Conservation (phyloP, 2,329 filamentous ascomycete species). For the Davidsoniella virescens region DNA sequence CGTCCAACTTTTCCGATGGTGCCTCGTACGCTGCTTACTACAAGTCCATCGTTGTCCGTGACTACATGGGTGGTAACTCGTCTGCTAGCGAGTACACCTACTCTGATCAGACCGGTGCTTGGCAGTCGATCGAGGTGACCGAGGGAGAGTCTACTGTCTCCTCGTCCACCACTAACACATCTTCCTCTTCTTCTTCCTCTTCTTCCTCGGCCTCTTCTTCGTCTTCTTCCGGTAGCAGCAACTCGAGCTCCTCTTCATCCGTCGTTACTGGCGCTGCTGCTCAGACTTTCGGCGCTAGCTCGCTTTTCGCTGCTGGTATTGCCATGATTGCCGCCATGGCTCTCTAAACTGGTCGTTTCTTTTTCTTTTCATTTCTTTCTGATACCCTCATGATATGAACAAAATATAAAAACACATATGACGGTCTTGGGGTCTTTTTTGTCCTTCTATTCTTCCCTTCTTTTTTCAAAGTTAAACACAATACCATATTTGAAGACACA, state of each 20-base stretch:
- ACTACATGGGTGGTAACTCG: conserved; percentile 27
- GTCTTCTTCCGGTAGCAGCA: background rate
- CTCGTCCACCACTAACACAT: conserved; percentile 3
- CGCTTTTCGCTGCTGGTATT: conserved; percentile 9
- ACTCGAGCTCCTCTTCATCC: background rate
- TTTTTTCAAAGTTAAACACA: no score
- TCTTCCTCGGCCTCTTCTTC: conserved; percentile 3
- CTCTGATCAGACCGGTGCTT: conserved; percentile 25
- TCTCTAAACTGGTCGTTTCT: conserved; percentile 7
- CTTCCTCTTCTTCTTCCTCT: conserved; percentile 2
- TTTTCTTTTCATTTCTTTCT: background rate
- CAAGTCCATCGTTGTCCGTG: conserved; percentile 28
- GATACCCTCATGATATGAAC: no score
- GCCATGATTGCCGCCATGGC: conserved; percentile 9
- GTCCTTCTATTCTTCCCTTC: no score
- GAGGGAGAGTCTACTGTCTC: conserved; percentile 10
- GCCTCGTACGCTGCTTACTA: conserved; percentile 28
- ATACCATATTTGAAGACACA: no score
- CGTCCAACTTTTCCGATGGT: conserved; percentile 27
- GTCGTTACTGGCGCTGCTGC: conserved; percentile 2
- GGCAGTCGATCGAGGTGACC: conserved; percentile 26
- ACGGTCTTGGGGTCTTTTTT: no score
- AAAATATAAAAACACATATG: no score
- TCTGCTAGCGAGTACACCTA: conserved; percentile 27
- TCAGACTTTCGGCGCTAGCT: conserved; percentile 4